Percentiles rank a stretch among this genome's conserved stretches.
phyloP scores from a whole-genome alignment of 148 eudicot genomes.

The Heliosperma pusillum region DNA sequence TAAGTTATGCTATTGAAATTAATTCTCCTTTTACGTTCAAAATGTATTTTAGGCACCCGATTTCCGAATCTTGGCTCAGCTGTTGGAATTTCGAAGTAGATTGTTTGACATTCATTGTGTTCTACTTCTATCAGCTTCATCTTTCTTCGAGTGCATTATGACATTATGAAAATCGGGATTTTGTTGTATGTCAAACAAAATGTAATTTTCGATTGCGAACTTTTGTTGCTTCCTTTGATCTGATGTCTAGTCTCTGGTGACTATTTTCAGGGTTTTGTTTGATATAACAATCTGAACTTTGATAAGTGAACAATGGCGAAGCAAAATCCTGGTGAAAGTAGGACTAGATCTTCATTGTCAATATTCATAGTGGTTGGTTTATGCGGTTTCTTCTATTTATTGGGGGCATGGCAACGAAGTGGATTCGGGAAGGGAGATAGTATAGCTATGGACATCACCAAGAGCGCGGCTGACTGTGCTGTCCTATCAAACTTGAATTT shows the following conservation, averaged over 20 bases:
- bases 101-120: neutral
- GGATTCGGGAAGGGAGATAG: constrained; percentile 67
- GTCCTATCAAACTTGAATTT: constrained; percentile 40
- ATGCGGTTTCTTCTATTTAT: constrained; percentile 52
- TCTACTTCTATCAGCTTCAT: neutral
- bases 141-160: neutral
- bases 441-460: constrained; percentile 50
- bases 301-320: constrained; percentile 26
- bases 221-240: neutral
- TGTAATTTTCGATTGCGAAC: neutral
- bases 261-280: neutral
- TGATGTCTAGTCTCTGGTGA: neutral
- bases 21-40: neutral
- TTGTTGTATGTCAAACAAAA: too few relatives aligned
- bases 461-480: constrained; percentile 43
- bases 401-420: constrained; percentile 68
- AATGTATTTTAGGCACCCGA: neutral
- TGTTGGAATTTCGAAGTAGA: neutral
- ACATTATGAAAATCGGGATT: too few relatives aligned
- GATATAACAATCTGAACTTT: neutral
- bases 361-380: constrained; percentile 49
- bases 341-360: constrained; percentile 39
- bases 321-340: constrained; percentile 37
- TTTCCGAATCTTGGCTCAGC: too few relatives aligned
- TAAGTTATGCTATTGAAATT: too few relatives aligned